Evolutionary conservation across 2,329 filamentous ascomycete genomes (phyloP).

Genomic region (Stemphylium vesicarium): DNA sequence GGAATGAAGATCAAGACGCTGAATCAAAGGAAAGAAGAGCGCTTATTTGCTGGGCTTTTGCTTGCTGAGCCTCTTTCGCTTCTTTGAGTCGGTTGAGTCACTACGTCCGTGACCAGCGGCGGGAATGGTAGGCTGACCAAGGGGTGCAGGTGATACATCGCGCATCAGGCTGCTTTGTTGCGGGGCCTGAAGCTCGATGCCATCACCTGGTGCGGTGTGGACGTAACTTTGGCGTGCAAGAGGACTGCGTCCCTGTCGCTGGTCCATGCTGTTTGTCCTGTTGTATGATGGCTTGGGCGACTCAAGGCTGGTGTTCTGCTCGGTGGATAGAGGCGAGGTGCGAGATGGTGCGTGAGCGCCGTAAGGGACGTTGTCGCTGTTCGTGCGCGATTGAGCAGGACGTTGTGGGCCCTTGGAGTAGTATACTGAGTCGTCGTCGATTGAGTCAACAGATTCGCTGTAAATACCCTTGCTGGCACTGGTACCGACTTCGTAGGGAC

Average conservation of each 20-base stretch:
- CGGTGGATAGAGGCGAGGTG: constrained; percentile 42
- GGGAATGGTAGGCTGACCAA: constrained; percentile 19
- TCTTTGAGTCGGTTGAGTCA: constrained; percentile 44
- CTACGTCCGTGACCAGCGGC: constrained; percentile 34
- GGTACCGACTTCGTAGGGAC: constrained; percentile 35
- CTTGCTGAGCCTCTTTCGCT: constrained; percentile 47
- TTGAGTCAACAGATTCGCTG: constrained; percentile 45
- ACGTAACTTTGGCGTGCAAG: constrained; percentile 55
- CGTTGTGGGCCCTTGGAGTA: constrained; percentile 35
- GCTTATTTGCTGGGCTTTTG: constrained; percentile 35
- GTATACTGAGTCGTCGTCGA: constrained; percentile 46
- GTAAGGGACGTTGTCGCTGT: constrained; percentile 26
- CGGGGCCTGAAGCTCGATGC: constrained; percentile 47
- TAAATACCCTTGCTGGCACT: constrained; percentile 36
- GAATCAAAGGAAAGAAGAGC: not conserved
- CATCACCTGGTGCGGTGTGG: constrained; percentile 40
- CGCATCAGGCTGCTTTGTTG: constrained; percentile 44
- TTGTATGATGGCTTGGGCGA: constrained; percentile 42
- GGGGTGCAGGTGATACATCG: constrained; percentile 42
- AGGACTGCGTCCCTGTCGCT: constrained; percentile 52
- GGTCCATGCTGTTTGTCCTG: constrained; percentile 22
- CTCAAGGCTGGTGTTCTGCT: constrained; percentile 34
- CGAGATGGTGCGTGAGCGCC: constrained; percentile 22
- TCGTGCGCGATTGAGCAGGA: constrained; percentile 30
- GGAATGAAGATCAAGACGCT: constrained; percentile 11